These are phyloP conservation scores for Aureobasidium namibiae DNA, from an alignment of 2,329 filamentous ascomycete species.

Conservation along the genomic window DNA sequence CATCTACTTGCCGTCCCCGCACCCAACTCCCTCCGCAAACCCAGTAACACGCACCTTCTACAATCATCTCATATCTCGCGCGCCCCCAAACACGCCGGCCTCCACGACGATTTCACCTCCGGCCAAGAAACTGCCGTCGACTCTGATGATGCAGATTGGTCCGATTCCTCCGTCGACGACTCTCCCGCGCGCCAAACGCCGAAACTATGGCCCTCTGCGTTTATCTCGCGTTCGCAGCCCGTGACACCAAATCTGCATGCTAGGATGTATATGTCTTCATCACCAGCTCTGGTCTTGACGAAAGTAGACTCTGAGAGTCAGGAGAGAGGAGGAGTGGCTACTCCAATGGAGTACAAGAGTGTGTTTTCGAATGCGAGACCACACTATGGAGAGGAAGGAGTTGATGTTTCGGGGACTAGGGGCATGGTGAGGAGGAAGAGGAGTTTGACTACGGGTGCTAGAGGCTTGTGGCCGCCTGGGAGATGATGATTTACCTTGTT, in stretches of 20 bases:
- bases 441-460: conserved; percentile 24
- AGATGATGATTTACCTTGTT: not conserved
- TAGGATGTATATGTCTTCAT: conserved; percentile 11
- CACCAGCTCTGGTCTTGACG: conserved; percentile 10
- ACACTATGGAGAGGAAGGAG: not conserved
- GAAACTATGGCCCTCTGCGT: conserved; percentile 19
- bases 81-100: not conserved
- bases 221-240: conserved; percentile 25
- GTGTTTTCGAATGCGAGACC: conserved; percentile 28
- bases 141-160: conserved; percentile 25
- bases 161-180: conserved; percentile 22
- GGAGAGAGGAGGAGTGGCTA: conserved; percentile 20
- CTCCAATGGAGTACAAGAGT: conserved; percentile 34
- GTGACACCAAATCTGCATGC: conserved; percentile 17
- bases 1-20: not conserved
- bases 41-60: not conserved
- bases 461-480: conserved; percentile 19
- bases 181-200: conserved; percentile 20
- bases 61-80: not conserved
- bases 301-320: not conserved
- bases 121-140: conserved; percentile 14
- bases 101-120: not conserved
- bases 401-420: conserved; percentile 19
- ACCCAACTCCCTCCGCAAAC: not conserved
- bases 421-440: conserved; percentile 20